Evolutionary conservation across 768 basidiomycete genomes (phyloP), one percentile per base, ranked within the genome.

Genomic region (Agrocybe chaxingu): DNA sequence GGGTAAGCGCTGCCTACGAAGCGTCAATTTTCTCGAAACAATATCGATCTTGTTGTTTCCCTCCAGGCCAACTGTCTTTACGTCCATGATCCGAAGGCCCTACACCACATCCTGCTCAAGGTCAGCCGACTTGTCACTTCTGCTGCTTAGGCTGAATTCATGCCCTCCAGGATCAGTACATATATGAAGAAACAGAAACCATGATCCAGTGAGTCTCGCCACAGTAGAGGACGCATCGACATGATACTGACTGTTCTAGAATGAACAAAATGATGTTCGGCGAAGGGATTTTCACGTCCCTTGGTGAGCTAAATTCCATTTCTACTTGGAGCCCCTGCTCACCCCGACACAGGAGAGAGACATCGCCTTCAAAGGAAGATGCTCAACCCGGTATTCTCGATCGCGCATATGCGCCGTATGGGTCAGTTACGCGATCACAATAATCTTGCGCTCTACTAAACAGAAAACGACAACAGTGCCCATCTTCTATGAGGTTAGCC

Each of bases 51-150:
- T 45, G 45, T 7, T 45, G 8, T 33, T 19, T 12, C 16, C 10
- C 34, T 34, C 42, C 11, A 66, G 59, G 24, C 45, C 58, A 62
- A 57, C 9, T 62, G 67, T 8, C 58, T 74, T 42, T 67, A 68
- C 45, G 52, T 69, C 35, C 66, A 65, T 3, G 72, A 74, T 39
- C 72, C 70, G 7, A 65, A 62, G 18, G 72, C 72, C 3, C 18
- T 73, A 16, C 59, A 71, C 42, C 65, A 71, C 38, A 65, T 74
- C 19, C 48, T 70, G n/a, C 62, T 75, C 36, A 75, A 70, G 52
- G 60, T 59, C 5, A 10, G 72, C 62, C 9, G 58, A 57, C 63
- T 16, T 63, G 60, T 35, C 10, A 36, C 16, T 10, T 16, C 1
- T 31, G 18, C 13, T 10, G 8, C 18, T n/a, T 18, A 5, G 38